phyloP scores from a whole-genome alignment of 345 rosid genomes.

The Populus tremula region DNA sequence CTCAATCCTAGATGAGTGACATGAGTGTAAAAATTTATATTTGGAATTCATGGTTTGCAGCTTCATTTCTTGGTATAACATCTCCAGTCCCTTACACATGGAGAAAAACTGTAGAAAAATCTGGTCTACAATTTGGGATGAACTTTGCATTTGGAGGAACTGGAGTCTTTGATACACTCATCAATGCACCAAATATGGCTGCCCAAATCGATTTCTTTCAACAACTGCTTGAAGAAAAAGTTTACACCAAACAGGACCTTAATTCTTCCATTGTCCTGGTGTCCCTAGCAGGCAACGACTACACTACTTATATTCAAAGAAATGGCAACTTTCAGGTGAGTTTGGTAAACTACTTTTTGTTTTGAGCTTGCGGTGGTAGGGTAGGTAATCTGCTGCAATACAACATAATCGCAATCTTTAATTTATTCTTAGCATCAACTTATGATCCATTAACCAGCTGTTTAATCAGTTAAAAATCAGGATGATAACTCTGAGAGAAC shows the following conservation, averaged over 20 bases:
- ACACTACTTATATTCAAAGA: constrained; percentile 2
- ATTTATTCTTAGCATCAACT: neutral
- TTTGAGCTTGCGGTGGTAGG: neutral
- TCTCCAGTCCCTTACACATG: constrained; percentile 67
- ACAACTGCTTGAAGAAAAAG: constrained; percentile 8
- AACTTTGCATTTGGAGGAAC: constrained; percentile 86
- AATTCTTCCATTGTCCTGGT: constrained; percentile 9
- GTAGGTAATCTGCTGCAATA: neutral
- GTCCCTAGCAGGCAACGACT: constrained; percentile 21
- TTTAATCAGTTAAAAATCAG: neutral
- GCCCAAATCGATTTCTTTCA: constrained; percentile 62
- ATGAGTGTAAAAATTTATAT: neutral
- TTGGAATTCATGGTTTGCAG: constrained; percentile 35
- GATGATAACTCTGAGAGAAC: no score
- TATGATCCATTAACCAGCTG: neutral
- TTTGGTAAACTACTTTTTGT: neutral
- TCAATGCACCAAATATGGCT: constrained; percentile 60
- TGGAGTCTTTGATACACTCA: constrained; percentile 59
- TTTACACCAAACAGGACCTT: constrained; percentile 16
- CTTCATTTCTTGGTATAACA: constrained; percentile 49
- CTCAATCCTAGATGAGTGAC: neutral
- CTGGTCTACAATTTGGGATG: constrained; percentile 45
- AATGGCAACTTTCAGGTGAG: constrained; percentile 8
- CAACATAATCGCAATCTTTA: neutral
- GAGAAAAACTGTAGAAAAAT: constrained; percentile 30